Base-by-base conservation (phyloP, 371 early-diverging fungal species). In the Circinella minor region DNA sequence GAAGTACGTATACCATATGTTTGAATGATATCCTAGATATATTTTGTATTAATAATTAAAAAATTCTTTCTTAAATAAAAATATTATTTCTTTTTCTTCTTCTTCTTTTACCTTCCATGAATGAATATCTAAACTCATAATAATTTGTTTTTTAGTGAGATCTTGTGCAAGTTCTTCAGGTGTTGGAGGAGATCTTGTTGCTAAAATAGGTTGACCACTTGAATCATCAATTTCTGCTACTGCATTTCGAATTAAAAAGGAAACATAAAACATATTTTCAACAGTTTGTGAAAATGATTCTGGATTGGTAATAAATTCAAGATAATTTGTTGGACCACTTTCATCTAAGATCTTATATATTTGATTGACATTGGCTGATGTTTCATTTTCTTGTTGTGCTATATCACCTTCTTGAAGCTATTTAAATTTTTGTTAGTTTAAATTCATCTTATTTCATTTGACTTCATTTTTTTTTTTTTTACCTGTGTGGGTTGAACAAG, bases 201-300 rank as follows among this genome's bases (percentile, higher is more conserved):
- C 71, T 18, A 89, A 68, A 15, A 88, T 84, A 1, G 94, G 95
- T 70, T 92, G 88, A 0, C 93, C 93, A 47, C 81, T 82, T 5
- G 84, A 82, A 61, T 88, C 91, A 67, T 91, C 91, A 34, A 98
- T 90, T 61, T 77, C 82, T 10, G 88, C 97, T 54, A 84, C 89
- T 7, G 94, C 95, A 62, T 94, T 96, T 61, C 94, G 86, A 17
- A 96, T 88, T 55, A 98, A 80, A 73, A 98, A 98, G 8, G 97
- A 93, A 10, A 96, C 84, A 71, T 96, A 95, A 72, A 98, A 98
- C 63, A 97, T 84, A 74, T 98, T 98, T 75, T 98, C 98, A 2
- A 97, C 94, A 1, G 96, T 92, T 80, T 97, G 97, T 4, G 92
- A 86, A 74, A 96, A 98, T 8, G 96, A 95, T 2, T 86, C 80